Evolutionary conservation across 169 alveolate genomes (phyloP).

Genomic region (Eimeria necatrix): DNA sequence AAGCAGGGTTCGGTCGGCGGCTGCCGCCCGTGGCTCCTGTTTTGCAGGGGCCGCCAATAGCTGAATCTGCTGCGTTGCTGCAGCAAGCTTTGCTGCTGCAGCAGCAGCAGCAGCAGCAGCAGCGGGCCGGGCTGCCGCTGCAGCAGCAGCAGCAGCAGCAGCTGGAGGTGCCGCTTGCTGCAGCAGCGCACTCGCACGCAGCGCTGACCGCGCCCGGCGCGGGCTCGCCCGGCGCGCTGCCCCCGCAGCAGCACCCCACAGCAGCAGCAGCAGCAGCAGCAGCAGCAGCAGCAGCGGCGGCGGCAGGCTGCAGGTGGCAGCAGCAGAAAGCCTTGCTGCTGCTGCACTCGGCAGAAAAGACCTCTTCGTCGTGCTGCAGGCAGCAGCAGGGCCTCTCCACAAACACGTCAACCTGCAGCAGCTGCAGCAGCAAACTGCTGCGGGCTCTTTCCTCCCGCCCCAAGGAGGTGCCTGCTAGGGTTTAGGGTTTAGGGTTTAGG

Average conservation of each 20-base stretch:
- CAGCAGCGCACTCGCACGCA: neutral
- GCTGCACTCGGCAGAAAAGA: constrained; percentile 14
- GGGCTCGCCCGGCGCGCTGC: constrained; percentile 24
- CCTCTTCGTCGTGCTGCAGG: neutral
- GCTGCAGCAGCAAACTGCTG: neutral
- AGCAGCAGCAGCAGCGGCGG: constrained; percentile 33
- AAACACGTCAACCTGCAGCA: constrained; percentile 29
- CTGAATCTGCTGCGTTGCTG: constrained; percentile 33
- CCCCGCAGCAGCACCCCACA: constrained; percentile 24
- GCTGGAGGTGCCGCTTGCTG: neutral
- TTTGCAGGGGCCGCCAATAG: too few relatives aligned
- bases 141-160: constrained; percentile 34
- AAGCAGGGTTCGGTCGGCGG: neutral
- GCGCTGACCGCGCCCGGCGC: constrained; percentile 28
- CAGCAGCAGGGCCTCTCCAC: constrained; percentile 53
- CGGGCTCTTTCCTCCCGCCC: neutral
- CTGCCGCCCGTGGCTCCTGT: neutral
- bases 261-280: constrained; percentile 34
- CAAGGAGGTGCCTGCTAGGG: constrained; percentile 45
- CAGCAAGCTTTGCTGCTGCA: constrained; percentile 19
- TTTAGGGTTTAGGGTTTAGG: constrained; percentile 17
- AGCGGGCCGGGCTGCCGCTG: neutral
- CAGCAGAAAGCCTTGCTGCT: neutral
- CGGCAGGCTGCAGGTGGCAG: neutral
- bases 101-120: constrained; percentile 46